A percentile compares a stretch with the other conserved stretches of the same genome.
These are phyloP conservation scores for Naganishia randhawae DNA, from an alignment of 768 basidiomycete genomes.

Conservation along the genomic window DNA sequence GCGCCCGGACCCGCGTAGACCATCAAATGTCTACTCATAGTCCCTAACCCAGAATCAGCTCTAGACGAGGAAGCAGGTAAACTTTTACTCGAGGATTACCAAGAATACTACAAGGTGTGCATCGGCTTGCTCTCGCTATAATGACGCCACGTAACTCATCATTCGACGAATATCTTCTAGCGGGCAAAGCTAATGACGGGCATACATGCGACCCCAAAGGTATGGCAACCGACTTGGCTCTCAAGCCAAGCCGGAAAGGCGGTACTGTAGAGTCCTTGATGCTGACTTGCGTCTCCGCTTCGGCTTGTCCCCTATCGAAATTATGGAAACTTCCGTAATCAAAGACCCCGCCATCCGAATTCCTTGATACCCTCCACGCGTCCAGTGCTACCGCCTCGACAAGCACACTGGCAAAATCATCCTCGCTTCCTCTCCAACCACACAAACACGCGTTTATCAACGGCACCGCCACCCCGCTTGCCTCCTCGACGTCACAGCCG, in stretches of 20 bases:
- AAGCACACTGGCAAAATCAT: neutral
- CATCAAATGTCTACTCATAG: conserved; percentile 91
- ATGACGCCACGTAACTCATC: conserved; percentile 21
- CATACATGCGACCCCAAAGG: conserved; percentile 51
- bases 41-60: conserved; percentile 93
- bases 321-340: too few relatives aligned
- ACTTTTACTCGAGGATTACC: conserved; percentile 78
- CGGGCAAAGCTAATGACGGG: conserved; percentile 50
- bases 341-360: conserved; percentile 23
- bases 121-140: conserved; percentile 27
- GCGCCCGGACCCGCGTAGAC: conserved; percentile 52
- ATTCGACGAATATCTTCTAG: conserved; percentile 13
- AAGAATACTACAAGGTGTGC: conserved; percentile 64
- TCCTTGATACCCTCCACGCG: neutral
- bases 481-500: neutral
- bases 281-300: neutral
- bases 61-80: conserved; percentile 95
- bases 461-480: neutral
- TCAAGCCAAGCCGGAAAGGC: neutral
- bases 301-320: neutral
- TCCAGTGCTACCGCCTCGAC: neutral
- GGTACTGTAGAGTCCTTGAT: neutral
- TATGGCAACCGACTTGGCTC: conserved; percentile 1
- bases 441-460: conserved; percentile 16
- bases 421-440: conserved; percentile 18